These are phyloP conservation scores for Cutaneotrichosporon spelunceum DNA, from an alignment of 1,284 basidiomycete species.

Conservation along the genomic window DNA sequence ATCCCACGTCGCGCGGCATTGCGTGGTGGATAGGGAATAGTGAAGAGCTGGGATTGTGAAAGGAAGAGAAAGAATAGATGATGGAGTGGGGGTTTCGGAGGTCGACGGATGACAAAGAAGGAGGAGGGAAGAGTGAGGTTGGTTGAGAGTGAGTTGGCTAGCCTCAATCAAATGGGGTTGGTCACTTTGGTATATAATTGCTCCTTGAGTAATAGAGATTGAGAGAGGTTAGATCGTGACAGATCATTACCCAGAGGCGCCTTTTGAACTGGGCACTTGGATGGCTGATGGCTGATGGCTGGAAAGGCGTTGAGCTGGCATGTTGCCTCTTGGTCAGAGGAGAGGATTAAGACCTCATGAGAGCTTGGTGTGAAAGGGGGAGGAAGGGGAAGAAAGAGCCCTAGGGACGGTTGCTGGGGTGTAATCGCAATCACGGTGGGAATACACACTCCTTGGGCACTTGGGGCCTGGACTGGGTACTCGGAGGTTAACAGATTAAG, in stretches of 20 bases:
- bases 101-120: not conserved
- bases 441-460: not conserved
- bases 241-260: no score
- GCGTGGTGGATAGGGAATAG: not conserved
- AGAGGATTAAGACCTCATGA: no score
- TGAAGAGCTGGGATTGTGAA: not conserved
- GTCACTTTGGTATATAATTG: no score
- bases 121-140: not conserved
- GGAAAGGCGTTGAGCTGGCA: no score
- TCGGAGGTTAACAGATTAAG: not conserved
- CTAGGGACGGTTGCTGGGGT: not conserved
- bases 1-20: constrained; percentile 3
- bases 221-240: no score
- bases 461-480: no score
- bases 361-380: no score
- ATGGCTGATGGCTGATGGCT: no score
- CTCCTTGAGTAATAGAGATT: no score
- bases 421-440: not conserved
- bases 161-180: no score
- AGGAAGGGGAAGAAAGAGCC: not conserved
- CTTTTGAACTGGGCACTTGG: no score
- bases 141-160: not conserved
- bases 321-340: no score
- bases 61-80: not conserved
- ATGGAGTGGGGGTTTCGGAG: not conserved